Evolutionary conservation across 495 filamentous ascomycete species (phyloP).

Genomic region (Letharia columbiana): DNA sequence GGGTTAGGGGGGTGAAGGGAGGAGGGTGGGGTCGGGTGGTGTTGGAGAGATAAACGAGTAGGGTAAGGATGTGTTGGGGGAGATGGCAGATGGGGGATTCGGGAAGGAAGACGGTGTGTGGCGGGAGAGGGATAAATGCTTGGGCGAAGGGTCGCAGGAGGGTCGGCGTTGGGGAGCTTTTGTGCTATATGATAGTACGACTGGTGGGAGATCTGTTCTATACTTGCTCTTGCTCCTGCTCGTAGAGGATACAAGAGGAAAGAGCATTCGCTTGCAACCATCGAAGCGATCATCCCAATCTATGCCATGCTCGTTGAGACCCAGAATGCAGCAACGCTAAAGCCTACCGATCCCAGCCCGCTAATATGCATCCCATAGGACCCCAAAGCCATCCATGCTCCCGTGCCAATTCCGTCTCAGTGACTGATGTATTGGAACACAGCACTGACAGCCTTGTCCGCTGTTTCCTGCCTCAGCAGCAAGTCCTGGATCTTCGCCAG

Average conservation of each 20-base stretch:
- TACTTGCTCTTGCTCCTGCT: not conserved
- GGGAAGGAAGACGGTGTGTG: too few species aligned
- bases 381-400: not conserved
- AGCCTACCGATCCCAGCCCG: not conserved
- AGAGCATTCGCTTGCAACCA: not conserved
- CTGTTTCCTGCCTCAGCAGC: conserved; percentile 77
- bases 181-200: not conserved
- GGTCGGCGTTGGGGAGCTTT: not conserved
- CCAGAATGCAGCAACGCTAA: not conserved
- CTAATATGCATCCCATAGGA: not conserved
- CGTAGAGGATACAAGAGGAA: not conserved
- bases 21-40: too few species aligned
- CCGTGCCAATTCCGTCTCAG: conserved; percentile 31
- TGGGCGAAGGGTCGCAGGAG: too few species aligned
- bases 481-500: conserved; percentile 82
- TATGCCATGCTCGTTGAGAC: not conserved
- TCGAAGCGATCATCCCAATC: not conserved
- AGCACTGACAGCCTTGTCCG: conserved; percentile 72
- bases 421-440: conserved; percentile 99
- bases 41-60: too few species aligned
- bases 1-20: too few species aligned
- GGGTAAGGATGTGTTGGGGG: too few species aligned
- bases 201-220: not conserved
- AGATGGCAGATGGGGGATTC: too few species aligned
- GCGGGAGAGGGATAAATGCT: too few species aligned